A percentile compares a stretch with the other conserved stretches of the same genome.
Conservation (phyloP, 345 rosid species). For the Rhizophora apiculata region DNA sequence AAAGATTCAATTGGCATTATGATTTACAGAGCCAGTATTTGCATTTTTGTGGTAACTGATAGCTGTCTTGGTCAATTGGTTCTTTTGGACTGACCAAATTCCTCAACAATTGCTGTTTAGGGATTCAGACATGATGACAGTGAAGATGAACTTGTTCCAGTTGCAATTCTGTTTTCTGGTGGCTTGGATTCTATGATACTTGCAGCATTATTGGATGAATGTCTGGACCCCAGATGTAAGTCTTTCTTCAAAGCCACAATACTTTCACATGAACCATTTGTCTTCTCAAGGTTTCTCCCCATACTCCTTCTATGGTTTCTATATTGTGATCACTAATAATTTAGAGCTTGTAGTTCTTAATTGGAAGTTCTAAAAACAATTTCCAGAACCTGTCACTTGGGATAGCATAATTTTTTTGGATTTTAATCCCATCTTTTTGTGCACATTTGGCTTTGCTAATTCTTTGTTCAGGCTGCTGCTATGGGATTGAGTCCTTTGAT, state of each 20-base stretch:
- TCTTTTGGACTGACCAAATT: conserved; percentile 2
- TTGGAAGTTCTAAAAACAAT: neutral
- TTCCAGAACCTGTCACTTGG: neutral
- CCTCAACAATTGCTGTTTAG: conserved; percentile 32
- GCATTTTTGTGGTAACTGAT: neutral
- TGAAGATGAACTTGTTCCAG: conserved; percentile 48
- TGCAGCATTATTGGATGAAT: conserved; percentile 77
- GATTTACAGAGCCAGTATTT: neutral
- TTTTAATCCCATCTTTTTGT: neutral
- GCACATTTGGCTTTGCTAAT: neutral
- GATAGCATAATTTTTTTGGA: neutral
- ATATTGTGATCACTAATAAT: neutral
- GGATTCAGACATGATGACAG: conserved; percentile 25
- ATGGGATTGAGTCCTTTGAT: neutral
- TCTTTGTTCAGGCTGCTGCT: neutral
- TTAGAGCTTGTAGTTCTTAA: neutral
- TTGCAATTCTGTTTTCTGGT: conserved; percentile 93
- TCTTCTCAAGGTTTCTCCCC: neutral
- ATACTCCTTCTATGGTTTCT: neutral
- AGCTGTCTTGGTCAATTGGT: neutral
- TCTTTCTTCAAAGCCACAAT: neutral
- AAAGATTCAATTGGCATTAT: too few species aligned
- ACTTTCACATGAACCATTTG: neutral
- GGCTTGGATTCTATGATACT: conserved; percentile 97
- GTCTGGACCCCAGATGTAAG: conserved; percentile 70